Base-by-base conservation (phyloP, 1,284 basidiomycete genomes). In the Bjerkandera adusta region DNA sequence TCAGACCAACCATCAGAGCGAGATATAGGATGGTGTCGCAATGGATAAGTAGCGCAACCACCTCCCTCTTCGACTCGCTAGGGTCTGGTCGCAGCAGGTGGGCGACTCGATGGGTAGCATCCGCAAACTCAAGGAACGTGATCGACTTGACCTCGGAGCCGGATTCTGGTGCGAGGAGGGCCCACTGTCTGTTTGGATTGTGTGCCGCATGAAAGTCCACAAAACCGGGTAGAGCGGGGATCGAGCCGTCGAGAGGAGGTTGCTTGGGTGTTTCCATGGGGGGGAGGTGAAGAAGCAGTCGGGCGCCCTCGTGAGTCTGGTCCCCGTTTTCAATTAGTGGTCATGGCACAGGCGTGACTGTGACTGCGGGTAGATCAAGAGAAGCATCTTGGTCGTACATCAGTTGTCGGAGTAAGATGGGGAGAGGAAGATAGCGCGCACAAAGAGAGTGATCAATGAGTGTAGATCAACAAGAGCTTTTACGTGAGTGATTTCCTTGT, bases 131-230 rank as follows among this genome's bases (percentile, higher is more conserved):
- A 10, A 27, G 24, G 37, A 36, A 51, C 1, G 57, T 44, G 7
- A 60, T 52, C 22, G 25, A 43, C 6, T n/a, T 15, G 36, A 26
- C 32, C 25, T 20, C 15, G n/a, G n/a, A n/a, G 32, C 20, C 25
- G 15, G 46, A 32, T 16, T 51, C 37, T 2, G 36, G 16, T 8
- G 8, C 37, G 35, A n/a, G 50, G 52, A 15, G 8, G 3, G 36
- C 52, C 44, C 47, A 49, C 2, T 65, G 54, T 12, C 54, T 53
- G 6, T 58, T 47, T 4, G 65, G 55, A 45, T 68, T 68, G 50
- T 68, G 56, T 36, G 62, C 43, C 35, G 49, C 55, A 49, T 70
- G 60, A 52, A 66, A 69, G 45, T 68, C 66, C 13, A 54, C 15
- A 54, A 38, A 57, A 55, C 53, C 53, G 7, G 55, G 54, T 1